phyloP scores from a whole-genome alignment of 2,329 filamentous ascomycete genomes.

The Botrytis byssoidea region DNA sequence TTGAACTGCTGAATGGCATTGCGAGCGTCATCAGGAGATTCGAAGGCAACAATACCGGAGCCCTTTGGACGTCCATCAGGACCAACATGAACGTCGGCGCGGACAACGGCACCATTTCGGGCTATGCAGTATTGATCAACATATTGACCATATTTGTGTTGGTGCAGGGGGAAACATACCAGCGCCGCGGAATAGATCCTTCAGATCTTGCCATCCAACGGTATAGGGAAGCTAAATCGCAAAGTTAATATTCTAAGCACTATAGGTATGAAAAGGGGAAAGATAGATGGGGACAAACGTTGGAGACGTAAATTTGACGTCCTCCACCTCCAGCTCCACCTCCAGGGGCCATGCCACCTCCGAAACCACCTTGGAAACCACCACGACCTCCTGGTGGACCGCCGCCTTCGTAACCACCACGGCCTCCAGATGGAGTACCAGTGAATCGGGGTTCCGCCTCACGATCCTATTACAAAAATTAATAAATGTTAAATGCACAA shows the following conservation, averaged over 20 bases:
- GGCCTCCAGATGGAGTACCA: constrained; percentile 60
- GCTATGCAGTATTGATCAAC: constrained; percentile 42
- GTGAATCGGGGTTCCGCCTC: constrained; percentile 97
- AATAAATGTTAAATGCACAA: neutral
- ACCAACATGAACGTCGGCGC: constrained; percentile 90
- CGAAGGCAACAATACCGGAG: constrained; percentile 95
- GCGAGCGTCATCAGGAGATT: constrained; percentile 89
- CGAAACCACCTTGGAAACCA: constrained; percentile 39
- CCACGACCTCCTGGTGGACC: constrained; percentile 20
- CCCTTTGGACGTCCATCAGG: constrained; percentile 93
- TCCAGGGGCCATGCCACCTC: constrained; percentile 46
- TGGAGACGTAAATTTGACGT: constrained; percentile 94
- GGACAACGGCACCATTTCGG: constrained; percentile 76
- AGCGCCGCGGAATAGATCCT: constrained; percentile 97
- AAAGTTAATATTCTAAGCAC: constrained; percentile 41
- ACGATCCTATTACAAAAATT: constrained; percentile 66
- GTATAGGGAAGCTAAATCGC: constrained; percentile 82
- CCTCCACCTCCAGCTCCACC: constrained; percentile 64
- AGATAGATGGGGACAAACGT: constrained; percentile 69
- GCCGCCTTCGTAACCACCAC: constrained; percentile 53
- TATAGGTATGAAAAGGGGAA: constrained; percentile 34
- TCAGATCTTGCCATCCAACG: constrained; percentile 97
- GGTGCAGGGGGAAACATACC: constrained; percentile 59
- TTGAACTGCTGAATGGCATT: constrained; percentile 98
- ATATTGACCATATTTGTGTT: constrained; percentile 30